These are phyloP conservation scores for Butyriboletus loyo DNA, from an alignment of 768 basidiomycete genomes.

Conservation along the genomic window DNA sequence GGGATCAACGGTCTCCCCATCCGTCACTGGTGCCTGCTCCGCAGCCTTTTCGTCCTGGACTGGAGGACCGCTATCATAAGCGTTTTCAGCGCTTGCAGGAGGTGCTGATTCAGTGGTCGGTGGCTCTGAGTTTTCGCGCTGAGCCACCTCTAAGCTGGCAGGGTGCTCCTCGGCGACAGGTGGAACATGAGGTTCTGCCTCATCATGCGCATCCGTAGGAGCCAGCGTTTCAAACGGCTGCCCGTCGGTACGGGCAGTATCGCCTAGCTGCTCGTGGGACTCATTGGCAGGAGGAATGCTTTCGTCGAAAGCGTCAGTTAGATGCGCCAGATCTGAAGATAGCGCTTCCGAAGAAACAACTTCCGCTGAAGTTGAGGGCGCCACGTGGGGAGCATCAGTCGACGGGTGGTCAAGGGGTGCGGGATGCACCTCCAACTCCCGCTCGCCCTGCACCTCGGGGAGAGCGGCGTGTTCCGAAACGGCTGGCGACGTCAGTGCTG, in stretches of 20 bases:
- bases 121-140: conserved; percentile 9
- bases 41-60: conserved; percentile 8
- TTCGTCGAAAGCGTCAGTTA: conserved; percentile 7
- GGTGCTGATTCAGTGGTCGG: conserved; percentile 7
- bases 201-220: conserved; percentile 2
- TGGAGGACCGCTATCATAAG: not conserved
- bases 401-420: conserved; percentile 15
- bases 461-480: conserved; percentile 7
- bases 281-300: conserved; percentile 15
- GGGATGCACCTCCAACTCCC: conserved; percentile 9
- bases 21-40: conserved; percentile 10
- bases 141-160: conserved; percentile 8
- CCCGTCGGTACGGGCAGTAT: not conserved
- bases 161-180: conserved; percentile 3
- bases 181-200: conserved; percentile 2
- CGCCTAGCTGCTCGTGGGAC: conserved; percentile 16
- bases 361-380: conserved; percentile 9
- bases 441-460: conserved; percentile 4
- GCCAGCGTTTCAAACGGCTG: conserved; percentile 6
- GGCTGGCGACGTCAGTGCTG: not conserved
- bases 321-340: conserved; percentile 2
- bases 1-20: conserved; percentile 36
- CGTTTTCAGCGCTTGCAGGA: conserved; percentile 6
- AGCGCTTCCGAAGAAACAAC: conserved; percentile 4
- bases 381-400: conserved; percentile 18